Base-by-base conservation (phyloP, 2,329 filamentous ascomycete species). In the Paracamarosporium sp. region DNA sequence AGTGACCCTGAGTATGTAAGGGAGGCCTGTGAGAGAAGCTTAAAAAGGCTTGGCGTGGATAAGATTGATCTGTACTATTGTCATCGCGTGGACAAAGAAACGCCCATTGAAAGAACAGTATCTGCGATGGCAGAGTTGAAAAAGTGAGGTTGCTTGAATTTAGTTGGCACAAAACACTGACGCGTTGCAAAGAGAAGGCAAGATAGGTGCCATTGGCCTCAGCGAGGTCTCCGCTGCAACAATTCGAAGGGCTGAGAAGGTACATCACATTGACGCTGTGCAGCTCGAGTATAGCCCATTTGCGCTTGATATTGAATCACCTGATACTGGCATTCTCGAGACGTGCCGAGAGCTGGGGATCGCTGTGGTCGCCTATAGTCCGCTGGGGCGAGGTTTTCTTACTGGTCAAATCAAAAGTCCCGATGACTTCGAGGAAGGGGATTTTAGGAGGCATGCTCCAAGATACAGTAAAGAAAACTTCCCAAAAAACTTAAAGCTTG, bases 261-360 rank as follows among this genome's bases (percentile, higher is more conserved):
- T 84, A 0, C 72, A 79, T 48, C 80, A 74, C 6, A 77, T 85
- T 54, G 59, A 72, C 3, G 80, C 79, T 4, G 71, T 81, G 4
- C 81, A 85, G 65, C 65, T 81, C 17, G 82, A 84, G 65, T 84
- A 83, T 70, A 77, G 67, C 22, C 74, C 77, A 1, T 83, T 83
- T 60, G 67, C 71, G 2, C 69, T 76, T 1, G 79, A 80, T 17
- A 80, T 81, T 57, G 81, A 83, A 65, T 51, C 51, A 2, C 58
- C 43, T 8, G 15, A 54, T 25, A 63, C 59, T 35, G 61, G 55
- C 4, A 56, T 80, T 13, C 66, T 79, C 11, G 15, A 53, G 20
- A 74, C 75, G 4, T 72, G 70, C 50, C 75, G 78, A 17, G 78
- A 79, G 56, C 75, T 79, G 8, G 78, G 70, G 28, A 60, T 74